Conservation (phyloP, 1,284 basidiomycete genomes). For the Porogramme epimiltina region DNA sequence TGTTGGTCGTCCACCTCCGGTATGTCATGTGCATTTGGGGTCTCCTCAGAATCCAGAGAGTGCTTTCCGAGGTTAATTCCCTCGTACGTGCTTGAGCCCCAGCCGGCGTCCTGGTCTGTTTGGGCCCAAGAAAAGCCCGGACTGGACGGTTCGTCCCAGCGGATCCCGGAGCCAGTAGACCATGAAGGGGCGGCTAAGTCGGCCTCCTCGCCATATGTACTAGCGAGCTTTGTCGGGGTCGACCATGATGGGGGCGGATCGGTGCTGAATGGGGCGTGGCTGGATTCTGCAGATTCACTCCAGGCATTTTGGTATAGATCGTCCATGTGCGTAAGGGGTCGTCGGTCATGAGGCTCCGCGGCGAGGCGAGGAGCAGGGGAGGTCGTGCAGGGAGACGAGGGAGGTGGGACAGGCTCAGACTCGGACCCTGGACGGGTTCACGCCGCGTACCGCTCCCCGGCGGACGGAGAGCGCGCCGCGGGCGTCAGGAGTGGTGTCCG, state of each 20-base stretch:
- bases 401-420: neutral
- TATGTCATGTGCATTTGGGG: neutral
- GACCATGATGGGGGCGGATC: constrained; percentile 29
- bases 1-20: constrained; percentile 5
- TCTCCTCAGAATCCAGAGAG: neutral
- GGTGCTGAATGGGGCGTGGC: constrained; percentile 10
- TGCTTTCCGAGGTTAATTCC: constrained; percentile 34
- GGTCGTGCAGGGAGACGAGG: constrained; percentile 1
- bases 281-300: constrained; percentile 43
- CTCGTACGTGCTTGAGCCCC: constrained; percentile 38
- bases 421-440: neutral
- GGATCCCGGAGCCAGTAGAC: constrained; percentile 45
- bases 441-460: no score
- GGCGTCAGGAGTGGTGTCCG: neutral
- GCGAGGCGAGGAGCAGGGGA: constrained; percentile 3
- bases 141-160: constrained; percentile 49
- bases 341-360: constrained; percentile 17
- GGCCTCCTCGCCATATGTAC: constrained; percentile 43
- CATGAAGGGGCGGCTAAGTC: constrained; percentile 56
- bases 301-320: constrained; percentile 72
- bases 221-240: constrained; percentile 21
- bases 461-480: neutral
- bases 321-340: constrained; percentile 40
- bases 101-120: constrained; percentile 28
- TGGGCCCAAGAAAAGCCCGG: constrained; percentile 33